Base-by-base conservation (phyloP, 768 basidiomycete genomes). In the Cyathus striatus region DNA sequence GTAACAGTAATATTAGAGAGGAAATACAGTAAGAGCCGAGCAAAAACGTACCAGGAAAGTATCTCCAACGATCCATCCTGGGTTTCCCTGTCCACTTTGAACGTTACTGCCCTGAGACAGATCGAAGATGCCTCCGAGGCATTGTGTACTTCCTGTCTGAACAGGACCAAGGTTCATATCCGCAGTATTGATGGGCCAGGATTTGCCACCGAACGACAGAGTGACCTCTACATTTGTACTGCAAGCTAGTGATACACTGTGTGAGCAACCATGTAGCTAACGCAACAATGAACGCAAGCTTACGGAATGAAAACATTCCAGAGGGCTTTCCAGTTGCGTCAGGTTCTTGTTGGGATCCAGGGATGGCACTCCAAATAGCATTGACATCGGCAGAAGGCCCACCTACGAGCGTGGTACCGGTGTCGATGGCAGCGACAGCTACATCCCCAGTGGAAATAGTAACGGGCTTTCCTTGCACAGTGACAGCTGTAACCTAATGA, bases 391-490 rank as follows among this genome's bases (percentile, higher is more conserved):
- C 58, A 0, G 78, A 61, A 0, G 95, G 94, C 0, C 83, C 95
- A 18, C 88, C 94, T 45, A 99, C 87, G 44, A 98, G 76, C 2
- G 93, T 95, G 0, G 95, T 97, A 20, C 93, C 94, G 1, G 93
- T 96, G 56, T 98, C 95, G 45, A 98, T 96, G 6, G 92, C 93
- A 12, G 85, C 75, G 7, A 83, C 56, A 0, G 79, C 66, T 0
- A 62, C 41, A 22, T 49, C 41, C 20, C 73, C 75, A 1, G 68
- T 61, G 1, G 75, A 44, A 10, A 85, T 54, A 0, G 57, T 38
- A 12, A 86, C 58, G 0, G 58, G 43, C 1, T 71, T 63, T 2
- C 81, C 79, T 48, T 83, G 72, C 4, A 89, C 76, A 1, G 76
- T 82, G 3, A 90, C 44, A 18, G 56, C 86, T 88, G 18, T 23